phyloP scores from a whole-genome alignment of 2,329 filamentous ascomycete genomes.

The Colletotrichum tamarilloi region DNA sequence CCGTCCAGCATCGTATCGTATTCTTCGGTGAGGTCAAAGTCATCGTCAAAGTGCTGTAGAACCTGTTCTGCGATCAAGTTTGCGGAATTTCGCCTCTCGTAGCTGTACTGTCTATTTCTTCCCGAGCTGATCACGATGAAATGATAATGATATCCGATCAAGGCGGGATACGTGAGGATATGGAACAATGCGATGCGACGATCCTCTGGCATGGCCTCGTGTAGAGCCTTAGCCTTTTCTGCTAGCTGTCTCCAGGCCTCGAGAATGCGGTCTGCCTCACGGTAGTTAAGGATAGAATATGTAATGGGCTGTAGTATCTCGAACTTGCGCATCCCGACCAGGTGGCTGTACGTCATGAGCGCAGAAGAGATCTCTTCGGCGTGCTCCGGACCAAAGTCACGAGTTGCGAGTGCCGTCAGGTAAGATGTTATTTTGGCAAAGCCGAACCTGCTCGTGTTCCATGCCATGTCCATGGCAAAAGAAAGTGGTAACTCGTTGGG shows the following conservation, averaged over 20 bases:
- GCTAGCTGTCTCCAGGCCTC: conserved; percentile 64
- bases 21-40: conserved; percentile 54
- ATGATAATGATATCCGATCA: conserved; percentile 67
- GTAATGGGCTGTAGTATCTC: conserved; percentile 69
- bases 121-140: conserved; percentile 62
- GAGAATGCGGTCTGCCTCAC: conserved; percentile 70
- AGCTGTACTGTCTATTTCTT: conserved; percentile 62
- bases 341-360: conserved; percentile 61
- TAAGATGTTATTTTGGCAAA: conserved; percentile 58
- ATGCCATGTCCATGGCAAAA: conserved; percentile 69
- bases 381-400: conserved; percentile 64
- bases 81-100: conserved; percentile 65
- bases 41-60: conserved; percentile 55
- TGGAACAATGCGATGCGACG: conserved; percentile 67
- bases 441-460: conserved; percentile 60
- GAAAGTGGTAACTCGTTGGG: conserved; percentile 67
- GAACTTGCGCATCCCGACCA: conserved; percentile 66
- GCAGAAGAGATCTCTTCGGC: conserved; percentile 61
- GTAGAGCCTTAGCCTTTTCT: conserved; percentile 56
- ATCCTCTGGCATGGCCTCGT: conserved; percentile 52
- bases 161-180: conserved; percentile 69
- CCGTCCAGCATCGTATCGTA: conserved; percentile 59
- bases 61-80: conserved; percentile 57
- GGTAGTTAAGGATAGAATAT: conserved; percentile 72
- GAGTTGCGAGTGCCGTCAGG: conserved; percentile 60